Base-by-base conservation (phyloP, 2,329 filamentous ascomycete genomes). In the Trichoderma koningii region DNA sequence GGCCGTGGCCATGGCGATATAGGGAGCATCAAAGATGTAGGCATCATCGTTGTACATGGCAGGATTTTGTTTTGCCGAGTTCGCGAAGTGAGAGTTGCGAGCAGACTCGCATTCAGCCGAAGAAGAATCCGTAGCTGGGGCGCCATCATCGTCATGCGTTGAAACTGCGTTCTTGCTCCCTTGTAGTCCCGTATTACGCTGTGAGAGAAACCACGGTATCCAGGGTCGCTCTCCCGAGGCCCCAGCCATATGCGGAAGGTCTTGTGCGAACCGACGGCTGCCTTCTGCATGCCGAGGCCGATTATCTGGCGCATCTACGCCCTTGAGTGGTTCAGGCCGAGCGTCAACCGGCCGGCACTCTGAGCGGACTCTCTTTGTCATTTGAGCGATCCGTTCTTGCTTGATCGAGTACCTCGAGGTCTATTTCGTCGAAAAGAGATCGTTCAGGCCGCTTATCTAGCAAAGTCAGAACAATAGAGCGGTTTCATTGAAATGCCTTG, bases 231-330 rank as follows among this genome's bases (percentile, higher is more conserved):
- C 28, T 34, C 14, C 56, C 19, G 42, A 10, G 2, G 17, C 17
- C 34, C 45, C 12, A 12, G 56, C 47, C 21, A 50, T 42, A 3
- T 60, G 56, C 10, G 56, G 45, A 3, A 51, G 42, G 34, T 51
- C 56, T 21, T 60, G 56, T n/a, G 45, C 56, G 41, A 60, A 60
- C 19, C 51, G 56, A 42, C 56, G 56, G 7, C 48, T 42, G 38
- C 51, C 47, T 60, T 60, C 45, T 51, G 51, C 56, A 51, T 60
- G 51, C 21, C 47, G 47, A 17, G 45, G 42, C 10, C 41, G 21
- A 15, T n/a, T 42, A 7, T 42, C 45, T 15, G 28, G 21, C 42
- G 45, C 56, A 17, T 60, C 56, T 30, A 41, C 30, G 56, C 47
- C 42, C 21, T 12, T 60, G 1, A 19, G 34, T 10, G 56, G 42